A percentile compares a stretch with the other conserved stretches of the same genome.
These are phyloP conservation scores for Dentiscutata heterogama DNA, from an alignment of 371 early-diverging fungal genomes.

Conservation along the genomic window DNA sequence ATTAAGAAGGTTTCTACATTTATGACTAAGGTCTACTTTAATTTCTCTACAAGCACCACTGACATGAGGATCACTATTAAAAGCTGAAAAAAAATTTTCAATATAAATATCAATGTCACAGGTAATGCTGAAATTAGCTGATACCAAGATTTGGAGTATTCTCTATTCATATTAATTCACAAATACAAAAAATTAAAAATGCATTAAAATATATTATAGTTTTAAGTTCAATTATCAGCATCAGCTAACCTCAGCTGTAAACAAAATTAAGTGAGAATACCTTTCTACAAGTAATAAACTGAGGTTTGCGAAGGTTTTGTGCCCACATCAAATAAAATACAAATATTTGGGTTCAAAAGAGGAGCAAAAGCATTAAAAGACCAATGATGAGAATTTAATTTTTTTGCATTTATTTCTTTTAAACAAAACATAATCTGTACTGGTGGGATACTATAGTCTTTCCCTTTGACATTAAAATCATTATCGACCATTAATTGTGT, in stretches of 20 bases:
- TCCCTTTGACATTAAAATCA: slow-evolving; percentile 66
- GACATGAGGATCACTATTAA: slow-evolving; percentile 77
- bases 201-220: too few relatives aligned
- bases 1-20: slow-evolving; percentile 72
- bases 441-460: slow-evolving; percentile 74
- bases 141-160: too few relatives aligned
- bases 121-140: too few relatives aligned
- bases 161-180: too few relatives aligned
- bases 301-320: slow-evolving; percentile 83
- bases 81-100: slow-evolving; percentile 53
- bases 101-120: too few relatives aligned
- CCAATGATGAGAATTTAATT: slow-evolving; percentile 94
- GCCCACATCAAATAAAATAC: slow-evolving; percentile 90
- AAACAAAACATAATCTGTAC: slow-evolving; percentile 87
- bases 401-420: slow-evolving; percentile 84
- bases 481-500: slow-evolving; percentile 75
- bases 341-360: slow-evolving; percentile 82
- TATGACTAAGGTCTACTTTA: slow-evolving; percentile 76
- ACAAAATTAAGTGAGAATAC: neutral
- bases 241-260: too few relatives aligned
- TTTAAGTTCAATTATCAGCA: too few relatives aligned
- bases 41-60: slow-evolving; percentile 95
- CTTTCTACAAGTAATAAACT: slow-evolving; percentile 86
- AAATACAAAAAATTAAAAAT: too few relatives aligned
- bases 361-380: slow-evolving; percentile 90